A percentile compares a stretch with the other conserved stretches of the same genome.
phyloP scores from a whole-genome alignment of 768 basidiomycete species.

The Floccularia luteovirens region DNA sequence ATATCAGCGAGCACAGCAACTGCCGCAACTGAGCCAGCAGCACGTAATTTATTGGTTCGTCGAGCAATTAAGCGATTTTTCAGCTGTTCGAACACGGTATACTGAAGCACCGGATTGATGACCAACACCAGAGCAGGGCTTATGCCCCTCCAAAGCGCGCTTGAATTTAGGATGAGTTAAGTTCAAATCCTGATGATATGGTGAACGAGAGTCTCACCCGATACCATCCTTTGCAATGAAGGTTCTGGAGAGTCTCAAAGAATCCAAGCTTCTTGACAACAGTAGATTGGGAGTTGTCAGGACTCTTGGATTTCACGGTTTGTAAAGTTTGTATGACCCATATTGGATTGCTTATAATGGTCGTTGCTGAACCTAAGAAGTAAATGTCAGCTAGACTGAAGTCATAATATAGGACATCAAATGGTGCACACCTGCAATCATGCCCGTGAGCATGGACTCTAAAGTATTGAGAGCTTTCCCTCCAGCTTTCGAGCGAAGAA shows the following conservation, averaged over 20 bases:
- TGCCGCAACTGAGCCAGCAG: conserved; percentile 30
- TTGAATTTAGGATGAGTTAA: conserved; percentile 8
- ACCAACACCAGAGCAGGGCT: conserved; percentile 92
- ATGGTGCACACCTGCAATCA: conserved; percentile 65
- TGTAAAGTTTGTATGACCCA: conserved; percentile 97
- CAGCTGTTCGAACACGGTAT: conserved; percentile 92
- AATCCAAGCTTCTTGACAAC: conserved; percentile 48
- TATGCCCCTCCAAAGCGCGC: conserved; percentile 90
- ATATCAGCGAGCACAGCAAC: conserved; percentile 61
- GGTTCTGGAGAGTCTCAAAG: conserved; percentile 57
- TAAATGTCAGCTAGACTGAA: conserved; percentile 2
- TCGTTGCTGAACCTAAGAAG: conserved; percentile 72
- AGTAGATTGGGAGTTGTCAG: conserved; percentile 19
- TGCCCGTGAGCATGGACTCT: conserved; percentile 86
- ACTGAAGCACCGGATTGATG: conserved; percentile 91
- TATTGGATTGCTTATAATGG: conserved; percentile 86
- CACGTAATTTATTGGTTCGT: conserved; percentile 46
- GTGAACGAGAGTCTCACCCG: conserved; percentile 18
- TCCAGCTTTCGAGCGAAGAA: conserved; percentile 47
- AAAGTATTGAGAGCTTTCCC: conserved; percentile 69
- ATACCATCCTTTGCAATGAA: conserved; percentile 69
- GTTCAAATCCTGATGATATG: not conserved
- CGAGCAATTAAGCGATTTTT: conserved; percentile 74
- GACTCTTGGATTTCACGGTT: conserved; percentile 53
- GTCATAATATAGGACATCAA: too few relatives aligned